Conservation (phyloP, 129 eudicot species). For the carrot (Daucus carota) region DH1_v3.0 NC_030385.2:11421001-11421500, state of each 20-base stretch:
- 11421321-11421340: neutral
- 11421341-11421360: neutral
- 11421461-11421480: neutral
- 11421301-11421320: neutral
- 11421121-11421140: constrained; percentile 93
- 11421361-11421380: neutral
- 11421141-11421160: constrained; percentile 51
- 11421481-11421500: neutral
- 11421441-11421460: neutral
- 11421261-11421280: neutral
- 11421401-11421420: neutral
- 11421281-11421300: neutral
- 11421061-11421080: constrained; percentile 88
- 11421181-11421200: neutral
- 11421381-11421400: neutral
- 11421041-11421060: neutral
- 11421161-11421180: neutral
- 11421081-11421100: constrained; percentile 91
- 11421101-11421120: constrained; percentile 68
- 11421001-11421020: constrained; percentile 1
- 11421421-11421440: neutral
- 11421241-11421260: neutral
- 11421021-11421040: neutral
- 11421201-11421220: neutral
- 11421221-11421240: neutral